phyloP scores from a whole-genome alignment of 2,329 filamentous ascomycete species.

The Raffaelea arxii region DNA sequence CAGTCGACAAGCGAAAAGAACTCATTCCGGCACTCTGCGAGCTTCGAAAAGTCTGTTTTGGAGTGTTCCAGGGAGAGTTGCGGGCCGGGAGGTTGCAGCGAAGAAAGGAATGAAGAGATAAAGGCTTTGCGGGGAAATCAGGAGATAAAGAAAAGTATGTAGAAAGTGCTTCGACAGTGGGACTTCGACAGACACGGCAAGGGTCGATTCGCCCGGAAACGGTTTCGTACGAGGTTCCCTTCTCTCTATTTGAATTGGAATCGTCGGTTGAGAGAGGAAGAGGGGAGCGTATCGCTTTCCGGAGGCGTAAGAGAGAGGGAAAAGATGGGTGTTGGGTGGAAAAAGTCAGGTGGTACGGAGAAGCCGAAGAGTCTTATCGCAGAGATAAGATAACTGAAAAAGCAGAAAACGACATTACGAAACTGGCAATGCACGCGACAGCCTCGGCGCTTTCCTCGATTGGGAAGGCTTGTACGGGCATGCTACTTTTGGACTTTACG shows the following conservation, averaged over 20 bases:
- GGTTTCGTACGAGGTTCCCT: no score
- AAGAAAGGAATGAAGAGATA: background rate
- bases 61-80: no score
- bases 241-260: no score
- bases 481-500: background rate
- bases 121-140: background rate
- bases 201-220: no score
- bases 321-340: no score
- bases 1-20: background rate
- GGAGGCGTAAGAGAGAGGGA: background rate
- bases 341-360: no score
- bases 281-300: background rate
- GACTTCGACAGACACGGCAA: background rate
- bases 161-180: background rate
- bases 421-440: background rate
- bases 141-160: background rate
- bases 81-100: background rate
- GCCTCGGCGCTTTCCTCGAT: no score
- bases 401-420: background rate
- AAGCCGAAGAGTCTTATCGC: background rate
- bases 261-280: background rate
- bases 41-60: no score
- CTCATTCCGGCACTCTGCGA: no score
- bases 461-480: background rate
- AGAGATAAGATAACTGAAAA: background rate